A percentile compares a stretch with the other conserved stretches of the same genome.
These are phyloP conservation scores for Lithocarpus polystachyus DNA, from an alignment of 306 rosid genomes.

Conservation along the genomic window DNA sequence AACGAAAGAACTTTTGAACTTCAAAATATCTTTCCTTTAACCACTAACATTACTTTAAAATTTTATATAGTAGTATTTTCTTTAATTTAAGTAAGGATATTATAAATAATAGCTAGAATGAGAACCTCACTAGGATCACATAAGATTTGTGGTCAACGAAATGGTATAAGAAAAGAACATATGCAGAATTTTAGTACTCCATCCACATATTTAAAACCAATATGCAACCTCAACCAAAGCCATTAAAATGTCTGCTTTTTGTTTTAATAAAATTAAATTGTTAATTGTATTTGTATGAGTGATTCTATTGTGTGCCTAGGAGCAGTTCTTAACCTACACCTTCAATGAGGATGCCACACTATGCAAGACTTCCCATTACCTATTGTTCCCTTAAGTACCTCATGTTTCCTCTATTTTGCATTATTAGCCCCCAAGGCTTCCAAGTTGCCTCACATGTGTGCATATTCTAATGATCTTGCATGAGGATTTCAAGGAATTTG, in stretches of 20 bases:
- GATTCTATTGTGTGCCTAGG: no score
- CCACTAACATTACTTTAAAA: neutral
- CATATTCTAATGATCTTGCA: neutral
- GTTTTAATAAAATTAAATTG: no score
- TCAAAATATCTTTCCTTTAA: neutral
- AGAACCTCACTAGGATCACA: neutral
- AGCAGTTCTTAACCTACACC: no score
- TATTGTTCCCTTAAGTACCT: neutral
- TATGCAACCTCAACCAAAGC: neutral
- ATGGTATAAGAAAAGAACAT: no score
- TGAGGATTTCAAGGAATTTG: neutral
- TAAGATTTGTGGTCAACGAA: neutral
- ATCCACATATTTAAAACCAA: neutral
- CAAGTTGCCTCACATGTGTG: slow-evolving; percentile 13
- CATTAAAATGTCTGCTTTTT: neutral
- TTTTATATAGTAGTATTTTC: neutral
- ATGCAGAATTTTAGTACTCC: neutral
- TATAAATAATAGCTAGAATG: neutral
- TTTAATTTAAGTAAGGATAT: neutral
- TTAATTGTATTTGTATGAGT: no score
- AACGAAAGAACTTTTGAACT: neutral
- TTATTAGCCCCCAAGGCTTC: slow-evolving; percentile 9
- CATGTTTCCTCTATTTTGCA: neutral
- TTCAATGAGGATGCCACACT: no score
- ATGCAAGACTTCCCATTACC: no score